These are phyloP conservation scores for Corchorus capsularis DNA, from an alignment of 345 rosid species.

Conservation along the genomic window DNA sequence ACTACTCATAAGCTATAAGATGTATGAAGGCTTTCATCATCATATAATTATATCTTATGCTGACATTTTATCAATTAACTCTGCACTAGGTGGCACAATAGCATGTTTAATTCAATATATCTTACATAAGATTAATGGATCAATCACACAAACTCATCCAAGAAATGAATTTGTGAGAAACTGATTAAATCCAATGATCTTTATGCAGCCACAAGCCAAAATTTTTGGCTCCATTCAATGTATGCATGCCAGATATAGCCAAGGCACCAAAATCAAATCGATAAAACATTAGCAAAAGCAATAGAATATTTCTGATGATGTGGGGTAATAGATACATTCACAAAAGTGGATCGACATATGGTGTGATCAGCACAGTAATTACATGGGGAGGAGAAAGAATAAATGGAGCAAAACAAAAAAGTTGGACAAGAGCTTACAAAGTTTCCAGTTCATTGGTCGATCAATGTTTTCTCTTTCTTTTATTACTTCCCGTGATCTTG, in stretches of 20 bases:
- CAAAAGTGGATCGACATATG: not conserved
- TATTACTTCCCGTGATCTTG: slow-evolving; percentile 33
- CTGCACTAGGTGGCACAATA: not conserved
- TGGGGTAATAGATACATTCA: not conserved
- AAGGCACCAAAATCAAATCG: slow-evolving; percentile 1
- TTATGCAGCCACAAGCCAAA: not conserved
- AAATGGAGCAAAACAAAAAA: not conserved
- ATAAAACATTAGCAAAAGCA: not conserved
- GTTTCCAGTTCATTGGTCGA: not conserved
- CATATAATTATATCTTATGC: not conserved
- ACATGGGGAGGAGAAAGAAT: not conserved
- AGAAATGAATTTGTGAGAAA: not conserved
- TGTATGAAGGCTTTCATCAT: not conserved
- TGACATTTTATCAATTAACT: not conserved
- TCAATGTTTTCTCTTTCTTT: slow-evolving; percentile 72
- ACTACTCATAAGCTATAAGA: not conserved
- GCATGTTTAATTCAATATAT: no score
- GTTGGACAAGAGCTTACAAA: slow-evolving; percentile 7
- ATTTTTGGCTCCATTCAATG: slow-evolving; percentile 1
- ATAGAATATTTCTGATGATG: not conserved
- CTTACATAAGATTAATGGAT: not conserved
- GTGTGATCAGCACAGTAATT: not conserved
- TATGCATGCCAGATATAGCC: not conserved
- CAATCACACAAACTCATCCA: not conserved
- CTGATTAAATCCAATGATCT: not conserved